phyloP scores from a whole-genome alignment of 371 early-diverging fungal species.

The Syncephalis fuscata region DNA sequence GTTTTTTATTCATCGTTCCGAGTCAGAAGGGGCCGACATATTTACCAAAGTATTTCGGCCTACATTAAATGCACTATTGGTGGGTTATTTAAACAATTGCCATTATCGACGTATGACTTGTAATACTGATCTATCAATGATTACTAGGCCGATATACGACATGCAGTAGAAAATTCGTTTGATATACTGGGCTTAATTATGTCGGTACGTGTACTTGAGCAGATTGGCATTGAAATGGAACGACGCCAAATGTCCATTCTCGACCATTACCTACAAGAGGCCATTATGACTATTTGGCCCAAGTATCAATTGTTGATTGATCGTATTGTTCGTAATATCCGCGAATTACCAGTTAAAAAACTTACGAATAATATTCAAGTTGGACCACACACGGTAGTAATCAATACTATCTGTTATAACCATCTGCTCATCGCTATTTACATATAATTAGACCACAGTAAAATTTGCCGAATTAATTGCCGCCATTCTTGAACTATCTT shows the following conservation, averaged over 20 bases:
- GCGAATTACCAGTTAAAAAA: not conserved
- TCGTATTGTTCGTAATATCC: not conserved
- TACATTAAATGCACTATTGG: slow-evolving; percentile 58
- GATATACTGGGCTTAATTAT: slow-evolving; percentile 80
- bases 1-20: slow-evolving; percentile 45
- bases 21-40: slow-evolving; percentile 30
- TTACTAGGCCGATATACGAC: slow-evolving; percentile 35
- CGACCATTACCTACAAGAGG: slow-evolving; percentile 69
- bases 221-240: slow-evolving; percentile 66
- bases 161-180: slow-evolving; percentile 47
- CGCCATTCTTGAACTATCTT: slow-evolving; percentile 63
- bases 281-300: slow-evolving; percentile 88
- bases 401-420: too few relatives aligned
- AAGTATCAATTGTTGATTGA: slow-evolving; percentile 76
- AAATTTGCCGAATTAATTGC: slow-evolving; percentile 68
- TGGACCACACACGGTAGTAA: slow-evolving; percentile 8
- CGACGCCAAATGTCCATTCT: slow-evolving; percentile 62
- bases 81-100: slow-evolving; percentile 10
- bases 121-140: too few relatives aligned
- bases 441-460: slow-evolving; percentile 71
- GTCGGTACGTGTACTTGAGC: slow-evolving; percentile 71
- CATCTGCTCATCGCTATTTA: too few relatives aligned
- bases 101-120: too few relatives aligned
- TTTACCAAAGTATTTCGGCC: slow-evolving; percentile 61
- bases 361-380: not conserved